Evolutionary conservation across 306 rosid genomes (phyloP).

Genomic region (Casuarina equisetifolia): DNA sequence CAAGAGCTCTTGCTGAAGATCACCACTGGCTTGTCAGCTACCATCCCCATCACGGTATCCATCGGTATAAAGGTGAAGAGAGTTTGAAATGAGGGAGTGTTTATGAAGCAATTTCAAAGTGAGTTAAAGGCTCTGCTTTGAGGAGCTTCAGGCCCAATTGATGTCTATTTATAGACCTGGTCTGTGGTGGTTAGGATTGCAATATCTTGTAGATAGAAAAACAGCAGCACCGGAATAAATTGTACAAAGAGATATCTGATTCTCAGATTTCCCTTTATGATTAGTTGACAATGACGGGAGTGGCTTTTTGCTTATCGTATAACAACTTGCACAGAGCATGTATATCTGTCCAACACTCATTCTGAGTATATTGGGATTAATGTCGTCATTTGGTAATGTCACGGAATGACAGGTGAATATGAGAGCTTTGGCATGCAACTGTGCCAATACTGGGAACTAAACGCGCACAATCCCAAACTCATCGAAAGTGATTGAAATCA

Average conservation of each 20-base stretch:
- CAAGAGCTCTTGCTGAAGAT: slow-evolving; percentile 78
- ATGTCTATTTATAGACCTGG: slow-evolving; percentile 39
- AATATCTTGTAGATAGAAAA: neutral
- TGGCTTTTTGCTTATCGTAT: neutral
- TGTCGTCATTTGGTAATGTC: neutral
- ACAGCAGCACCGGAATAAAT: neutral
- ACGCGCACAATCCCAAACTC: neutral
- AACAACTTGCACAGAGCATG: neutral
- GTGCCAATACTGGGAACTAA: neutral
- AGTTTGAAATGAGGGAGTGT: neutral
- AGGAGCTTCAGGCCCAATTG: slow-evolving; percentile 16
- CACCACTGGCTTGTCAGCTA: slow-evolving; percentile 70
- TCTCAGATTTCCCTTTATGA: neutral
- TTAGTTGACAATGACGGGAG: neutral
- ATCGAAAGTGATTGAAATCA: neutral
- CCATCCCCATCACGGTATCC: slow-evolving; percentile 51
- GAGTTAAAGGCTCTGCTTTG: slow-evolving; percentile 13
- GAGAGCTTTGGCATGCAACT: neutral
- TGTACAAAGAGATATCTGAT: neutral
- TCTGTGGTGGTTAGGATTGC: neutral
- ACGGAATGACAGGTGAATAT: neutral
- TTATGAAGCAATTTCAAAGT: slow-evolving; percentile 4
- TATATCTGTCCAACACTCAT: neutral
- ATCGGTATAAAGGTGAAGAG: slow-evolving; percentile 4
- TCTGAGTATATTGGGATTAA: neutral